These are phyloP conservation scores for Plectosphaerella cucumerina DNA, from an alignment of 2,329 filamentous ascomycete genomes.

Conservation along the genomic window DNA sequence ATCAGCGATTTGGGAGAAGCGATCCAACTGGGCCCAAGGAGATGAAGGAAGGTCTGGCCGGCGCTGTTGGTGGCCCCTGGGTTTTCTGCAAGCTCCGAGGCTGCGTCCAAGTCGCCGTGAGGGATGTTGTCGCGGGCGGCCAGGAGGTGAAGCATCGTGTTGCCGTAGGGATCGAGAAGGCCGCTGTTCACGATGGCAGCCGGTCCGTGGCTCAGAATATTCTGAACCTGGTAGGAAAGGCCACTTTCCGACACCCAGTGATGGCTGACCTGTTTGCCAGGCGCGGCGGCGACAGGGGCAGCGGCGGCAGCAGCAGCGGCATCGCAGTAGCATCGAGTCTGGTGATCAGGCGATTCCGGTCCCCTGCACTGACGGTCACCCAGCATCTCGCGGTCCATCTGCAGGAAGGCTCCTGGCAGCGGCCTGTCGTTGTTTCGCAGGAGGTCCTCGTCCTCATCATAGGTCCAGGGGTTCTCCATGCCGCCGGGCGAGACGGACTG, in stretches of 20 bases:
- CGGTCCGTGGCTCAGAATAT: too few species aligned
- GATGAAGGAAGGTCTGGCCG: constrained; percentile 45
- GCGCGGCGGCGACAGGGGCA: constrained; percentile 15
- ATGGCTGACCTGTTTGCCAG: neutral
- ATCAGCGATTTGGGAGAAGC: constrained; percentile 14
- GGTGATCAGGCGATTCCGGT: constrained; percentile 16
- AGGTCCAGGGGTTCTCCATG: constrained; percentile 19
- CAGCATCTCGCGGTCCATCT: constrained; percentile 17
- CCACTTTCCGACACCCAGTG: constrained; percentile 26
- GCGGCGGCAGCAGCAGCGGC: constrained; percentile 17
- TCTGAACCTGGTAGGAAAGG: too few species aligned
- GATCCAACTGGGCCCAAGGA: constrained; percentile 33
- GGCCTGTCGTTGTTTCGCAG: constrained; percentile 16
- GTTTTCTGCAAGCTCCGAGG: constrained; percentile 13
- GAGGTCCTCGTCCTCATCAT: constrained; percentile 18
- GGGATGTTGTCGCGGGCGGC: constrained; percentile 30
- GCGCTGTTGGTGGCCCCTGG: constrained; percentile 30
- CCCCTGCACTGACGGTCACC: constrained; percentile 14
- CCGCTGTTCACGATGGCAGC: constrained; percentile 8
- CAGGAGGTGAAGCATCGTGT: constrained; percentile 43
- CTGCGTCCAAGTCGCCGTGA: constrained; percentile 21
- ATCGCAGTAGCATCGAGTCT: constrained; percentile 22
- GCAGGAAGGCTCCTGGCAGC: constrained; percentile 47
- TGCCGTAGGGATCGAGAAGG: constrained; percentile 37
- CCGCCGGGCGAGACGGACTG: constrained; percentile 9